Base-by-base conservation (phyloP, 2,329 filamentous ascomycete genomes). In the Exophiala xenobiotica region DNA sequence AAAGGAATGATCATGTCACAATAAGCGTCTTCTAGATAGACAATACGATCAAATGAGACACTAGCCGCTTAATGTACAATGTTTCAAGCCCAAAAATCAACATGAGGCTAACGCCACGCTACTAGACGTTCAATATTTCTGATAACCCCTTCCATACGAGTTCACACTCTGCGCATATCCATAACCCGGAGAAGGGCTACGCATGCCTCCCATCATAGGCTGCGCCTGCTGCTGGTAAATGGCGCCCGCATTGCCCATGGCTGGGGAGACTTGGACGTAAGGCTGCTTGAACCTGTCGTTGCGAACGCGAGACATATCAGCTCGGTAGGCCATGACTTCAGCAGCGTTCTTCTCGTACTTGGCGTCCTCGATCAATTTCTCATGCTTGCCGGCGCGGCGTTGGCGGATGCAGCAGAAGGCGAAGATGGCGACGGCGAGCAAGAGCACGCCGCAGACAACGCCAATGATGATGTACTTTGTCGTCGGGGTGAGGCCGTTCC, bases 401-500 rank as follows among this genome's bases (percentile, higher is more conserved):
- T 79, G 76, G 41, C 68, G 70, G 56, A 78, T 59, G 63, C 74
- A 79, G 67, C 71, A 78, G 60, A 77, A 70, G 8, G 68, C 58
- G 19, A 74, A 65, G 16, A 69, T 60, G 6, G 63, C 64, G 19
- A 76, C 59, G 23, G 60, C 57, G 23, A 70, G 33, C 4, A 61
- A 62, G 20, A 60, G 65, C 8, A 65, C 67, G 5, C 60, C 68
- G 19, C 68, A 71, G 26, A 67, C 67, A 22, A 68, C 72, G 46
- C 58, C 60, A 53, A 66, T 68, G 48, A 81, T 71, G 37, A 72
- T 76, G 46, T 76, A 72, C 56, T 79, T 77, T 46, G 74, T 75
- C 12, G 67, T 73, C 0, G 65, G 58, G 2, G 74, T 68, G 1
- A 81, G 68, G 16, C 71, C 65, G 19, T 62, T 64, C 72, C 72